Evolutionary conservation across 495 filamentous ascomycete genomes (phyloP).

Genomic region (Penicillium canescens): DNA sequence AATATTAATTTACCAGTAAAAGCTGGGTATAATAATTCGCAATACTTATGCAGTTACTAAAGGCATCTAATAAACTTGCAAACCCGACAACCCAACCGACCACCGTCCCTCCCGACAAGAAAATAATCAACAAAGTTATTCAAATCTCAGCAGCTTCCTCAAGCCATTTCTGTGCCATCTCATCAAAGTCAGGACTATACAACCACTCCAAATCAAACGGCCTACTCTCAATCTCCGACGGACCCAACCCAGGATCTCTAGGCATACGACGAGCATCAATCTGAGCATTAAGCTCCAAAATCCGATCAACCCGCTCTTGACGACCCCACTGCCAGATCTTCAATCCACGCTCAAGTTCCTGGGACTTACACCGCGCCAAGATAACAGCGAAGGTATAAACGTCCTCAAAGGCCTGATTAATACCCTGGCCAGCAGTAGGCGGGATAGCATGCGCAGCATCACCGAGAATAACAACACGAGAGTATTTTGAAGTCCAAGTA

Average conservation of each 20-base stretch:
- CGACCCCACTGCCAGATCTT: conserved; percentile 32
- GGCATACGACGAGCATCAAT: conserved; percentile 38
- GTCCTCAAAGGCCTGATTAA: conserved; percentile 46
- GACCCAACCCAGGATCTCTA: conserved; percentile 1
- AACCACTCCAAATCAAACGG: conserved; percentile 38
- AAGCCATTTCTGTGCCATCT: conserved; percentile 27
- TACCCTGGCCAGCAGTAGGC: conserved; percentile 45
- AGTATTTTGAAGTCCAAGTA: conserved; percentile 32
- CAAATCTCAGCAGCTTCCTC: background rate
- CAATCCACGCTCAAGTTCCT: conserved; percentile 11
- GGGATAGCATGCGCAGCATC: conserved; percentile 53
- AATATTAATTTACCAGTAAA: too few relatives aligned
- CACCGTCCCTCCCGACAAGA: too few relatives aligned
- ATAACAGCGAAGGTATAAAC: conserved; percentile 27
- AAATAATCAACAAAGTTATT: background rate
- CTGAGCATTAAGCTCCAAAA: conserved; percentile 29
- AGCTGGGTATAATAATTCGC: too few relatives aligned
- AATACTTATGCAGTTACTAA: too few relatives aligned
- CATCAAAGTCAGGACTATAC: conserved; percentile 29
- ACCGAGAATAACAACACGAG: conserved; percentile 41
- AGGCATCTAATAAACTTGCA: too few relatives aligned
- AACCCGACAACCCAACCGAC: too few relatives aligned
- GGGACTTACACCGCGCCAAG: conserved; percentile 7
- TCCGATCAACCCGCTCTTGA: conserved; percentile 29
- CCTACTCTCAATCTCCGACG: conserved; percentile 27